Conservation (phyloP, 192 early-diverging fungal genomes). For the Phycomyces nitens region DNA sequence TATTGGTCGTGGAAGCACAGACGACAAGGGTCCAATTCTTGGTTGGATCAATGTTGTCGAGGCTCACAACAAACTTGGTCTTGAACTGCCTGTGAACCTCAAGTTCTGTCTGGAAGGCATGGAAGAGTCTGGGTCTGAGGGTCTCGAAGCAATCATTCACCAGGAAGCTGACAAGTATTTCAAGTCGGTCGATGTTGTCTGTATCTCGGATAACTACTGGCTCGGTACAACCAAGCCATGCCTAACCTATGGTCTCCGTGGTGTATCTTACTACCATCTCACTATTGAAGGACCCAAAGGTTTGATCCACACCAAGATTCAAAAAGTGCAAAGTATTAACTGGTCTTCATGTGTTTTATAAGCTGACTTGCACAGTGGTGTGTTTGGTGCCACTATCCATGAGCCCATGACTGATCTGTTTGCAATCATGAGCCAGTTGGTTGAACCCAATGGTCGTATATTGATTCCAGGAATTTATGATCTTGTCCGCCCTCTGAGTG, state of each 20-base stretch:
- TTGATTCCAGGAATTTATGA: slow-evolving; percentile 90
- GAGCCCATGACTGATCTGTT: slow-evolving; percentile 98
- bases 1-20: slow-evolving; percentile 88
- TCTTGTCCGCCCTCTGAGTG: slow-evolving; percentile 80
- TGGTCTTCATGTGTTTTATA: neutral
- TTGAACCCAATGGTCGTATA: slow-evolving; percentile 82
- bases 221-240: slow-evolving; percentile 94
- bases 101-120: slow-evolving; percentile 98
- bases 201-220: slow-evolving; percentile 99
- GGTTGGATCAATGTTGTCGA: slow-evolving; percentile 96
- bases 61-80: slow-evolving; percentile 84
- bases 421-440: slow-evolving; percentile 78
- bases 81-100: slow-evolving; percentile 92
- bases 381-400: slow-evolving; percentile 93
- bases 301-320: no score
- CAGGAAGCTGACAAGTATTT: slow-evolving; percentile 89
- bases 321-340: no score
- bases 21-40: slow-evolving; percentile 98
- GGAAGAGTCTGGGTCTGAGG: slow-evolving; percentile 86
- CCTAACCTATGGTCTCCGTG: slow-evolving; percentile 95
- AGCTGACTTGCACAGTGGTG: slow-evolving; percentile 93
- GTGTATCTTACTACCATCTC: slow-evolving; percentile 58
- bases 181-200: slow-evolving; percentile 89
- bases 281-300: slow-evolving; percentile 34
- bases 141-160: slow-evolving; percentile 84